Base-by-base conservation (phyloP, 1,139 yeast species). In the Protomyces inouyei region DNA sequence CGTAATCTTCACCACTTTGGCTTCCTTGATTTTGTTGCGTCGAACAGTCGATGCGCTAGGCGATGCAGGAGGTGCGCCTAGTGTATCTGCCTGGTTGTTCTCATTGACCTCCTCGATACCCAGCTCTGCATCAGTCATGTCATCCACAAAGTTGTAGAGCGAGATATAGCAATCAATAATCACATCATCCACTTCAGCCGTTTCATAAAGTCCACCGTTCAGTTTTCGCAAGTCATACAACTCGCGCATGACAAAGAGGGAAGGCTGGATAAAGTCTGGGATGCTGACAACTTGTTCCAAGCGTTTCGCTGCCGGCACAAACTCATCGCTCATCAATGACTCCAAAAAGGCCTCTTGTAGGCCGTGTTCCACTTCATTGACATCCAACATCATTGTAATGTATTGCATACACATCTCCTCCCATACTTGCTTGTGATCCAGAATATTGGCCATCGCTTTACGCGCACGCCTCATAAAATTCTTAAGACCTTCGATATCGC, bases 361-460 rank as follows among this genome's bases (percentile, higher is more conserved):
- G 16, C 38, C 38, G 5, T 21, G 21, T 12, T 38, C 32, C 25
- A 59, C 28, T 5, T 40, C 53, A 12, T 37, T 35, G 10, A 55
- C 9, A 14, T 59, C 63, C 18, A 18, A 23, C n/a, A 12, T 21
- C 52, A 52, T 23, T n/a, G 52, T 18, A 32, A 61, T 25, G 43
- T 48, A 55, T 3, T 40, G 40, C 43, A 79, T 73, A 57, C 81
- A 79, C 3, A 80, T 74, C 48, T 71, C 71, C 66, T 87, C 93
- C 93, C 95, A 89, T 0, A 85, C 83, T 54, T 77, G 79, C 46
- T 79, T 77, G 61, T 86, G 80, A 52, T 82, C 78, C 1, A 86
- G 75, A 88, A 91, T 88, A 2, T 87, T 86, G 0, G 93, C 82
- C 36, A 87, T 86, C 61, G 89, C 86, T 57, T 91, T 81, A 65